Conservation (phyloP, 129 eudicot species). For the Cynara cardunculus region DNA sequence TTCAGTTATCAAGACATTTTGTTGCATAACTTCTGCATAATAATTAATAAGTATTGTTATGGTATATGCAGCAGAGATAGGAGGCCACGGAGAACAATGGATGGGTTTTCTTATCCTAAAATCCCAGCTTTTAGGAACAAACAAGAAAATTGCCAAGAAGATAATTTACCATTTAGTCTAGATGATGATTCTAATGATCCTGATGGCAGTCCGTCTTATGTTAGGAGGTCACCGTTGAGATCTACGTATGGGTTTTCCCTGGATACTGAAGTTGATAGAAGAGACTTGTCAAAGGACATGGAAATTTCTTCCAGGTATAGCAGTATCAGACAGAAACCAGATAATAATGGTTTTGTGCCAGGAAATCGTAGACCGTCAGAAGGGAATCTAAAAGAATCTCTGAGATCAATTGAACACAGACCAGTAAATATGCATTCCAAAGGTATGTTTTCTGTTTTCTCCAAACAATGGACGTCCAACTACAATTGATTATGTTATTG, state of each 20-base stretch:
- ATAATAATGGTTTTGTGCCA: constrained; percentile 31
- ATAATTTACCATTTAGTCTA: constrained; percentile 68
- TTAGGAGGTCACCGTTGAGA: constrained; percentile 46
- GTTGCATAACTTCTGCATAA: neutral
- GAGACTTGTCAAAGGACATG: constrained; percentile 36
- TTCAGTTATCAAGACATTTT: neutral
- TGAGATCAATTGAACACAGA: constrained; percentile 38
- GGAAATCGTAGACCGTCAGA: constrained; percentile 47
- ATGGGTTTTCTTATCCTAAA: constrained; percentile 42
- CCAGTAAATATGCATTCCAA: constrained; percentile 32
- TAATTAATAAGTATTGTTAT: constrained; percentile 4
- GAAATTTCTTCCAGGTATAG: constrained; percentile 41
- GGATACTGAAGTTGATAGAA: constrained; percentile 35
- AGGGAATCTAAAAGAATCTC: constrained; percentile 53
- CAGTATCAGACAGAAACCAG: constrained; percentile 35
- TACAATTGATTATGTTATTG: neutral
- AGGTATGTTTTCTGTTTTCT: constrained; percentile 43
- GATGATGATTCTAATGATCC: constrained; percentile 72
- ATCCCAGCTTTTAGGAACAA: constrained; percentile 36
- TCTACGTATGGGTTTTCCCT: constrained; percentile 65
- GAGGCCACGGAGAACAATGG: constrained; percentile 39
- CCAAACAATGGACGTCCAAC: neutral
- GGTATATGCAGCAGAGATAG: constrained; percentile 42
- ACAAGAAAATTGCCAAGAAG: constrained; percentile 67
- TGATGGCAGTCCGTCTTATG: constrained; percentile 53